Conservation (phyloP, 2,329 filamentous ascomycete genomes). For the Stachybotrys chlorohalonatus region DNA sequence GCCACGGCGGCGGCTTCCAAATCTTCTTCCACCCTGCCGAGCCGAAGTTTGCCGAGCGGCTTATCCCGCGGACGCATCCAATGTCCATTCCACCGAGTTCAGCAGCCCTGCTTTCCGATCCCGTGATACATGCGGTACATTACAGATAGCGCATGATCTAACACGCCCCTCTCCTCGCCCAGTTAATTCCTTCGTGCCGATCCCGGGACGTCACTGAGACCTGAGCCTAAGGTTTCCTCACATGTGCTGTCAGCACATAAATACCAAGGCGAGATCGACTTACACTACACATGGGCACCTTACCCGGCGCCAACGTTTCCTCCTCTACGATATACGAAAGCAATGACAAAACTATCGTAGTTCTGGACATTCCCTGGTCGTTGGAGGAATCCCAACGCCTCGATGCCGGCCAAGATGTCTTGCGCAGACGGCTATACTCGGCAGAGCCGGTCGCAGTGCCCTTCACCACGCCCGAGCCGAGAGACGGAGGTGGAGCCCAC, state of each 20-base stretch:
- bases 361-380: conserved; percentile 63
- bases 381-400: conserved; percentile 56
- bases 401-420: not conserved
- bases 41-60: conserved; percentile 17
- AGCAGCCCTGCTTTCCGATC: too few relatives aligned
- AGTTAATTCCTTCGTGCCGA: too few relatives aligned
- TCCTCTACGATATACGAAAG: conserved; percentile 22
- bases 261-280: too few relatives aligned
- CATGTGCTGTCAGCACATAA: too few relatives aligned
- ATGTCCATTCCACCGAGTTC: too few relatives aligned
- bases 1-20: not conserved
- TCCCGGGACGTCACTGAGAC: too few relatives aligned
- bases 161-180: too few relatives aligned
- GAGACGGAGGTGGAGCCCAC: conserved; percentile 19
- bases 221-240: too few relatives aligned
- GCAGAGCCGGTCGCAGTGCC: conserved; percentile 31
- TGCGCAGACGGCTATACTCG: conserved; percentile 34
- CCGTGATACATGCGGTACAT: too few relatives aligned
- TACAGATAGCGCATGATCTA: too few relatives aligned
- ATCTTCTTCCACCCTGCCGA: conserved; percentile 7
- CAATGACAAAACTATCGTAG: conserved; percentile 33
- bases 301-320: not conserved
- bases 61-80: not conserved
- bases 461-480: conserved; percentile 44
- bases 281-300: not conserved